A percentile compares a stretch with the other conserved stretches of the same genome.
Evolutionary conservation across 164 flowering plant species (phyloP).

Genomic region (Dillenia suffruticosa): DNA sequence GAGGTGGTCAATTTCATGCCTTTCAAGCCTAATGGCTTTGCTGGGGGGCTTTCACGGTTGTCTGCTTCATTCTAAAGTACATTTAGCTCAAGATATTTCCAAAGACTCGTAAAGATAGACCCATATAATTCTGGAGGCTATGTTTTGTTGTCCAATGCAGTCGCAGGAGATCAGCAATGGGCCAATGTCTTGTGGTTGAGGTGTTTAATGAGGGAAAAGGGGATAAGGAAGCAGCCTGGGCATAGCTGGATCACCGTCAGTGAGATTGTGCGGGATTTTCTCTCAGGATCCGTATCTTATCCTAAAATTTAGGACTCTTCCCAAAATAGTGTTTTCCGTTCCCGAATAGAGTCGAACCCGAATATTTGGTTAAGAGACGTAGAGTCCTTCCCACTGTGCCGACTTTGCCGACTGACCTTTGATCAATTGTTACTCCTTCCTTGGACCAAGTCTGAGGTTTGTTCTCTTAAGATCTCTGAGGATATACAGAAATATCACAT

Average conservation of each 20-base stretch:
- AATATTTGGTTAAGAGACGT: no score
- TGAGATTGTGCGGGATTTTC: no score
- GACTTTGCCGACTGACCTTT: no score
- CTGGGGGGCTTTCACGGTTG: slow-evolving; percentile 1
- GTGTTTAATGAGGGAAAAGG: slow-evolving; percentile 15
- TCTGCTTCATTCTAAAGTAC: background rate
- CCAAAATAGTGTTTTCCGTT: no score
- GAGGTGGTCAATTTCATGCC: background rate
- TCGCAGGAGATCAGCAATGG: background rate
- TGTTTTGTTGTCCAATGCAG: background rate
- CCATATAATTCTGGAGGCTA: background rate
- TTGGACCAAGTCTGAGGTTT: no score
- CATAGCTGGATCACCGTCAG: background rate
- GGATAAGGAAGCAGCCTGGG: slow-evolving; percentile 18
- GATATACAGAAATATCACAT: no score
- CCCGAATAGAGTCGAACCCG: no score
- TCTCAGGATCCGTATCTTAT: no score
- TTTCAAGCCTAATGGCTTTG: background rate
- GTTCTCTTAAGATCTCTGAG: no score
- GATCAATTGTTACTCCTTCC: no score
- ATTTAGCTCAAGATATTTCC: background rate
- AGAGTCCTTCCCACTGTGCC: no score
- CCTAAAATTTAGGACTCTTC: no score
- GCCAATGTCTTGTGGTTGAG: background rate
- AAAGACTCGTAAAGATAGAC: background rate